A percentile compares a stretch with the other conserved stretches of the same genome.
Conservation (phyloP, 768 basidiomycete species). For the Heimioporus sp. region DNA sequence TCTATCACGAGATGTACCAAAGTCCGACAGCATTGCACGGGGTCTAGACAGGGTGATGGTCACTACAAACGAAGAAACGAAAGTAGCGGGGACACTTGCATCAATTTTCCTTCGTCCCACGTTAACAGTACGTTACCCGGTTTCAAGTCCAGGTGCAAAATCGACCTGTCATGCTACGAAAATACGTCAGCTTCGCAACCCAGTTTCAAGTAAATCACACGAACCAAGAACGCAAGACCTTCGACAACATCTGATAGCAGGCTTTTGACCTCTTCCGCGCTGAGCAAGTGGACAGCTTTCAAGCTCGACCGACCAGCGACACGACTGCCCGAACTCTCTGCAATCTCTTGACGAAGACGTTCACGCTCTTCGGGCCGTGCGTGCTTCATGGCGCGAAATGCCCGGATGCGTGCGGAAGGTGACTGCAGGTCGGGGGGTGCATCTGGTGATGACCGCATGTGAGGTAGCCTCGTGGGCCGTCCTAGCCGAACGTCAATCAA, state of each 20-base stretch:
- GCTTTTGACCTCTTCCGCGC: conserved; percentile 78
- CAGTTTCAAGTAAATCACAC: conserved; percentile 18
- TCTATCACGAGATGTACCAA: conserved; percentile 94
- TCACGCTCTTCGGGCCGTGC: conserved; percentile 65
- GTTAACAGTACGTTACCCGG: conserved; percentile 92
- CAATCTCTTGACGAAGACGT: conserved; percentile 53
- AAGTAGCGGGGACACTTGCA: conserved; percentile 44
- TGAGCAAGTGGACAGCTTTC: conserved; percentile 82
- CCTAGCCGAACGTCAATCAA: conserved; percentile 81
- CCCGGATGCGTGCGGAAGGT: conserved; percentile 70
- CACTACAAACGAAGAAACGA: not conserved
- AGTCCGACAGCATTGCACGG: conserved; percentile 92
- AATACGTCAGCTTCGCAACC: conserved; percentile 5
- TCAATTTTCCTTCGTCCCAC: conserved; percentile 82
- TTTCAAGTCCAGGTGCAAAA: conserved; percentile 91
- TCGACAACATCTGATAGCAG: conserved; percentile 82
- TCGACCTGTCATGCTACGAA: conserved; percentile 72
- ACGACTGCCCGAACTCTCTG: conserved; percentile 26
- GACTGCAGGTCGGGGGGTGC: conserved; percentile 43
- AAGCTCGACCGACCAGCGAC: conserved; percentile 35
- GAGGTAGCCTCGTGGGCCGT: conserved; percentile 43
- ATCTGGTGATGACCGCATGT: conserved; percentile 37
- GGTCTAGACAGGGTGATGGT: conserved; percentile 48
- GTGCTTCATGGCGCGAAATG: conserved; percentile 67
- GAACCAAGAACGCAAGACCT: conserved; percentile 84